These are phyloP conservation scores for Cryptococcus sp. DNA, from an alignment of 1,284 basidiomycete species.

Conservation along the genomic window DNA sequence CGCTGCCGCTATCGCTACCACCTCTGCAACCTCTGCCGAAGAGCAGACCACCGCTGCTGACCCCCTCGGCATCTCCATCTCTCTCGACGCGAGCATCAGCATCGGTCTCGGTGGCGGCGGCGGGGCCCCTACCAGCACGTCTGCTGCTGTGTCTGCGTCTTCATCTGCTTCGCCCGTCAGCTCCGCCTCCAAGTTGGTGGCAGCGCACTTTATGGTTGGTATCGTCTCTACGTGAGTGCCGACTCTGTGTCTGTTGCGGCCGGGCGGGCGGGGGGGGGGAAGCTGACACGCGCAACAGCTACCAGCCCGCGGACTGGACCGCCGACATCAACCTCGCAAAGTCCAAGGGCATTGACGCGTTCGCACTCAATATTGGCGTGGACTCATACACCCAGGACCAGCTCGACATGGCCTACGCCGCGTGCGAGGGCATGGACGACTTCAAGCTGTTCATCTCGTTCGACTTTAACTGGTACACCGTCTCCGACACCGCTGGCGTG, in stretches of 20 bases:
- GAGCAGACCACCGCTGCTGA: background rate
- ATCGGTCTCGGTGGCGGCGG: background rate
- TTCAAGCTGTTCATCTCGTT: constrained; percentile 48
- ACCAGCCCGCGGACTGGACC: constrained; percentile 26
- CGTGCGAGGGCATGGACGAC: constrained; percentile 19
- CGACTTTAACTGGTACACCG: constrained; percentile 49
- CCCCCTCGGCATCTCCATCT: background rate
- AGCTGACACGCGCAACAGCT: too few relatives aligned
- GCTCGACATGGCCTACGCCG: constrained; percentile 45
- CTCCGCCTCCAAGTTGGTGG: constrained; percentile 33
- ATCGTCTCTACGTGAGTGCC: constrained; percentile 37
- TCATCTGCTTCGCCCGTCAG: background rate
- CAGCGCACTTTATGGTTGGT: constrained; percentile 48
- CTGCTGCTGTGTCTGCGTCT: background rate
- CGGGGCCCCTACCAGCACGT: background rate
- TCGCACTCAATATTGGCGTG: constrained; percentile 48
- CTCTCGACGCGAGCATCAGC: background rate
- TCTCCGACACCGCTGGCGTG: constrained; percentile 20
- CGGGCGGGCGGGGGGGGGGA: too few relatives aligned
- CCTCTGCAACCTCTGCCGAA: background rate
- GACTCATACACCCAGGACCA: constrained; percentile 41
- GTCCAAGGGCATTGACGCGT: constrained; percentile 43
- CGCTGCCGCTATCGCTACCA: constrained; percentile 4
- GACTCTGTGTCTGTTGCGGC: background rate
- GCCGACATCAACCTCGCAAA: constrained; percentile 42